Evolutionary conservation across 345 rosid species (phyloP), one percentile per base, ranked within the genome.

Genomic region (Alliaria petiolata): DNA sequence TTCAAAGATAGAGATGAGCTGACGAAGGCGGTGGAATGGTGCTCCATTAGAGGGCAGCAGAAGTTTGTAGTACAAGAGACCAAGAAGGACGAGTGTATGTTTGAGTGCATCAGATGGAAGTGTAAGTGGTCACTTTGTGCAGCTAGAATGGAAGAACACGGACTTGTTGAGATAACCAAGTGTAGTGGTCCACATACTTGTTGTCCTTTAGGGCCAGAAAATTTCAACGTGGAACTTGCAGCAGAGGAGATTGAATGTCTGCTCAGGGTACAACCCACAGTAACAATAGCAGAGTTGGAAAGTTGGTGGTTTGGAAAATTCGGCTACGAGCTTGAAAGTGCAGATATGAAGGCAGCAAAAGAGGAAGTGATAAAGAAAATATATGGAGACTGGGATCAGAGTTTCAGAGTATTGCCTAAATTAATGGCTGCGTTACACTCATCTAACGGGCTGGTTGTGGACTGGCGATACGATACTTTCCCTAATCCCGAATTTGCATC

Each of bases 11-110:
- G 25, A 4, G 42, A 39, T 39, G 67, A 60, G 40, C 34, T 70
- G 22, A 70, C 60, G 67, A 70, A 70, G 34, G 60, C 22, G 0
- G 59, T 59, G 33, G 67, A 60, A n/a, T 70, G 67, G 74, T 61
- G 59, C 2, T 16, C 59, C 40, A 36, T 70, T 28, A 70, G 22
- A 59, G 49, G 58, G 33, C 3, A 3, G 43, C 34, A 14, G 17
- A 70, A 38, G 60, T 70, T 42, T 49, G 42, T 28, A 0, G 49
- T 49, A 49, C 4, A 1, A 12, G 58, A 69, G 59, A 16, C 49
- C 3, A 1, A 3, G 31, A 49, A 49, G 16, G 67, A 28, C 1
- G 1, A 1, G 22, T 70, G 0, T 16, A 4, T 0, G 3, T 36
- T 38, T 49, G 22, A 70, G 40, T 70, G 60, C 33, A 3, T 70